Percentiles rank a stretch among this genome's conserved stretches.
phyloP scores from a whole-genome alignment of 1,284 basidiomycete genomes.

The Moesziomyces antarcticus region DNA sequence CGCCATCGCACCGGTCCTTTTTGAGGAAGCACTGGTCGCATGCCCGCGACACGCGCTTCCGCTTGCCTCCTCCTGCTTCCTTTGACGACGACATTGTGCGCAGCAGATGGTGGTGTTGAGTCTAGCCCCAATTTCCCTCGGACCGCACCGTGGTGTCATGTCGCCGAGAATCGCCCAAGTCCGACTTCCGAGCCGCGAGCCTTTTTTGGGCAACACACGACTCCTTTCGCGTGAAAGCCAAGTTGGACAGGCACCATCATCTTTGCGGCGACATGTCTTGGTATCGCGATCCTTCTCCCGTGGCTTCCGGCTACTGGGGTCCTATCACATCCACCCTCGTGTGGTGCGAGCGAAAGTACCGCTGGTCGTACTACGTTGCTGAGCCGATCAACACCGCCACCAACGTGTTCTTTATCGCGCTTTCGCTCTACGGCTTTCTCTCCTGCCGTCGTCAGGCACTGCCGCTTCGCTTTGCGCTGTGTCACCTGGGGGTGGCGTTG shows the following conservation, averaged over 20 bases:
- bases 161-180: no score
- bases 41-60: conserved; percentile 47
- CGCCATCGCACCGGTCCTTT: conserved; percentile 46
- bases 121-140: no score
- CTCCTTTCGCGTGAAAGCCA: no score
- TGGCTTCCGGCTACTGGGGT: conserved; percentile 58
- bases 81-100: neutral
- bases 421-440: conserved; percentile 68
- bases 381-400: conserved; percentile 67
- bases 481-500: conserved; percentile 53
- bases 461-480: conserved; percentile 50
- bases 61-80: conserved; percentile 6
- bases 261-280: conserved; percentile 25
- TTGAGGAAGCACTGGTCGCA: conserved; percentile 51
- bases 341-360: conserved; percentile 66
- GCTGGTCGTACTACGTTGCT: conserved; percentile 57
- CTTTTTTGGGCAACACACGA: no score
- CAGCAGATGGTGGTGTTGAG: no score
- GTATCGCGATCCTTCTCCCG: conserved; percentile 22
- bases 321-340: conserved; percentile 58
- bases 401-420: conserved; percentile 69
- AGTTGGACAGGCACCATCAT: neutral
- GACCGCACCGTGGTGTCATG: no score
- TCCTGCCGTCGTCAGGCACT: conserved; percentile 35
- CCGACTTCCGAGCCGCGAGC: no score